phyloP scores from a whole-genome alignment of 177 flowering plant genomes.

The Telopea speciosissima region DNA sequence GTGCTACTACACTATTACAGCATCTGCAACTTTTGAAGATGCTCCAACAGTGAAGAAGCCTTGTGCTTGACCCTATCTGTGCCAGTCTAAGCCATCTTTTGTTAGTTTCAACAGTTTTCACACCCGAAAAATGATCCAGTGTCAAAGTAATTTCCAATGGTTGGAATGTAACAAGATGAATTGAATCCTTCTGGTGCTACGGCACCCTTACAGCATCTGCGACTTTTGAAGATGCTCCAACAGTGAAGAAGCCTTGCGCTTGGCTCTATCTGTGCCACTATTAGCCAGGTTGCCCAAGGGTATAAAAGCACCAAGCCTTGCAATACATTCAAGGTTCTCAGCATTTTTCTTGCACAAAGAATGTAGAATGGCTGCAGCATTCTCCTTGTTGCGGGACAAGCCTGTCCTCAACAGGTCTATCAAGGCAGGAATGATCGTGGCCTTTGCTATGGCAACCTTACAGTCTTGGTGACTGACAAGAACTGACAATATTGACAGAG shows the following conservation, averaged over 20 bases:
- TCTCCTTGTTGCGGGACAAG: conserved; percentile 76
- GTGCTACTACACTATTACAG: conserved; percentile 9
- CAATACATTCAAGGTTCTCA: conserved; percentile 60
- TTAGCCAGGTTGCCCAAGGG: conserved; percentile 65
- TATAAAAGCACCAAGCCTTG: conserved; percentile 73
- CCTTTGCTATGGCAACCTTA: conserved; percentile 66
- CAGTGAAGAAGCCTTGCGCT: conserved; percentile 74
- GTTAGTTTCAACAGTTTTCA: background rate
- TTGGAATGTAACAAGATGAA: background rate
- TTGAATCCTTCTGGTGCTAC: background rate
- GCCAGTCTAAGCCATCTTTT: conserved; percentile 30
- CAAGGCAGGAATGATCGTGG: conserved; percentile 62
- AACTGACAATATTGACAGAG: conserved; percentile 80
- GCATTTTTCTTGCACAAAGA: conserved; percentile 74
- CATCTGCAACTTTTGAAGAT: conserved; percentile 49
- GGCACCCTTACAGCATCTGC: conserved; percentile 25
- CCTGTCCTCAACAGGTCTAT: conserved; percentile 71
- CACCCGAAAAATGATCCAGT: conserved; percentile 2
- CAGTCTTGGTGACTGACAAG: conserved; percentile 82
- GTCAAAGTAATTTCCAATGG: background rate
- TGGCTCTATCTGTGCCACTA: conserved; percentile 84
- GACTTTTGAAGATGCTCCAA: conserved; percentile 63
- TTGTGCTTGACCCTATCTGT: conserved; percentile 88
- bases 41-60: conserved; percentile 71
- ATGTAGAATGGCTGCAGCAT: conserved; percentile 72